Evolutionary conservation across 78 protist species (phyloP).

Genomic region (Reticulomyxa filosa): DNA sequence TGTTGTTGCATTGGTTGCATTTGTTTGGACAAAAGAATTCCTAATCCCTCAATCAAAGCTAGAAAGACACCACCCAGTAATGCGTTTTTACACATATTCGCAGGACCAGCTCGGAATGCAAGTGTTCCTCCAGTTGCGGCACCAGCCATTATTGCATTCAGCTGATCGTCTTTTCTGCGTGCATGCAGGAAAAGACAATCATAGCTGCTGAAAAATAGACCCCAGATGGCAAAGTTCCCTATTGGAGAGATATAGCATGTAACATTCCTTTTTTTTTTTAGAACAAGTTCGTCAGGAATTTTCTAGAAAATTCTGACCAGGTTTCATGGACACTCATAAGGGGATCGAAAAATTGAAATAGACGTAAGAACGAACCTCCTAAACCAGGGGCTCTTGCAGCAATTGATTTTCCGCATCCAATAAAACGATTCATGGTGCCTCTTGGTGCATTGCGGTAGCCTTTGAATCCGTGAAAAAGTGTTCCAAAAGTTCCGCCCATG

Average conservation of each 20-base stretch:
- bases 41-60: conserved; percentile 5
- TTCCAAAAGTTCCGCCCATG: conserved; percentile 23
- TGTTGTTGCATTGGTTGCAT: too few relatives aligned
- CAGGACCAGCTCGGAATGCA: conserved; percentile 15
- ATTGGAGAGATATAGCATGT: too few relatives aligned
- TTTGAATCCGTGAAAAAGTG: conserved; percentile 9
- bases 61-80: neutral
- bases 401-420: neutral
- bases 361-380: conserved; percentile 5
- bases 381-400: conserved; percentile 10
- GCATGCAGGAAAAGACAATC: conserved; percentile 22
- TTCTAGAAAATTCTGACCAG: too few relatives aligned
- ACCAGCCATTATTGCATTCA: conserved; percentile 22
- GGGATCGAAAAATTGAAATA: too few relatives aligned
- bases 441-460: conserved; percentile 23
- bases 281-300: neutral
- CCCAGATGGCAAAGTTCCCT: conserved; percentile 39
- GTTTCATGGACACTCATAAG: too few relatives aligned
- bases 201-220: conserved; percentile 33
- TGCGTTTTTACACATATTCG: neutral
- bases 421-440: conserved; percentile 5
- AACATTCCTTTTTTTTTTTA: neutral
- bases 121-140: conserved; percentile 24
- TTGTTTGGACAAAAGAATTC: too few relatives aligned
- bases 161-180: conserved; percentile 27